Conservation (phyloP, 805 yeast genomes). For the Isabelozyma rhagii region DNA sequence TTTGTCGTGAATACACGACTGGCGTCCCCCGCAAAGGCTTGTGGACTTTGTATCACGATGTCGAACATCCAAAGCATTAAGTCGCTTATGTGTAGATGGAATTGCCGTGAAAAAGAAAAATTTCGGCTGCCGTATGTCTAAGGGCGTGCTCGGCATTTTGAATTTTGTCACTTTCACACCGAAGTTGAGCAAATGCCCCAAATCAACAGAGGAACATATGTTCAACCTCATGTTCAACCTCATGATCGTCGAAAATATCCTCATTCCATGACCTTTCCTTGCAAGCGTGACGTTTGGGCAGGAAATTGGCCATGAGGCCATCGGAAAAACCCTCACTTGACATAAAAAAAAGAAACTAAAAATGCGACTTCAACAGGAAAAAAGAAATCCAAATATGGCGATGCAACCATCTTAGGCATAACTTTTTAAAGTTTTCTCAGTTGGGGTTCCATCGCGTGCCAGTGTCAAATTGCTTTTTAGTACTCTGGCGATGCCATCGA, state of each 20-base stretch:
- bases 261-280: too few relatives aligned
- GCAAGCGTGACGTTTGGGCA: neutral
- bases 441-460: neutral
- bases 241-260: too few relatives aligned
- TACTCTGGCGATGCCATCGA: neutral
- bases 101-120: neutral
- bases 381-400: neutral
- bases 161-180: too few relatives aligned
- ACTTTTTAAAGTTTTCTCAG: neutral
- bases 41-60: too few relatives aligned
- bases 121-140: neutral
- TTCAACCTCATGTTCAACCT: too few relatives aligned
- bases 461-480: neutral
- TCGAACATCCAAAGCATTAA: too few relatives aligned
- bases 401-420: neutral
- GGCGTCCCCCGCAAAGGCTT: too few relatives aligned
- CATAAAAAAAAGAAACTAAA: neutral
- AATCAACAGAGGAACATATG: too few relatives aligned
- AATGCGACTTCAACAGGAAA: neutral
- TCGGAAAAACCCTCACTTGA: neutral
- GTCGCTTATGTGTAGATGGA: neutral
- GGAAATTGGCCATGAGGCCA: too few relatives aligned
- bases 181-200: too few relatives aligned
- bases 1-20: too few relatives aligned
- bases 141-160: neutral